These are phyloP conservation scores for rapeseed (Brassica napus) DNA, from an alignment of 345 rosid species.

Conservation along the genomic window DNA sequence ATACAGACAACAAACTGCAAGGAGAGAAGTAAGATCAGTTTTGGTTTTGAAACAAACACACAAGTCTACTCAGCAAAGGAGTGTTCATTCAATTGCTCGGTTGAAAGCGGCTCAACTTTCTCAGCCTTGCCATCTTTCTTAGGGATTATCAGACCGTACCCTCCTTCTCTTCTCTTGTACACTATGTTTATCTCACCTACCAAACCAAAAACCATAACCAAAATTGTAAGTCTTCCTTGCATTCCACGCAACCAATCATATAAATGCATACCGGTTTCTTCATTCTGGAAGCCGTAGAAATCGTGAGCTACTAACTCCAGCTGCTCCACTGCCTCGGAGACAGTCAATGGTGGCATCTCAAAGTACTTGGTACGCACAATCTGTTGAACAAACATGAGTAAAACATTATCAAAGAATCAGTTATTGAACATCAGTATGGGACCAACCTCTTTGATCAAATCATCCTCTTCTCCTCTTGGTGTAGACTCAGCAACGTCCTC, in stretches of 20 bases:
- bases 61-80: conserved; percentile 50
- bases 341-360: conserved; percentile 89
- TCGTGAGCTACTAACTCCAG: conserved; percentile 80
- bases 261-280: conserved; percentile 70
- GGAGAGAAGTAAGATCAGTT: conserved; percentile 16
- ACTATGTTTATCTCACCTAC: conserved; percentile 86
- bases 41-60: background rate
- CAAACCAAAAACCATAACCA: background rate
- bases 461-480: conserved; percentile 45
- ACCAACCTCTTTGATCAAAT: conserved; percentile 60
- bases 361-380: conserved; percentile 85
- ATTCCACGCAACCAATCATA: background rate
- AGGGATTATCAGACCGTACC: conserved; percentile 86
- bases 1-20: background rate
- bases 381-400: conserved; percentile 36
- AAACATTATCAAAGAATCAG: background rate
- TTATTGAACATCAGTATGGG: background rate
- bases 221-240: background rate
- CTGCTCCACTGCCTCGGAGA: conserved; percentile 85
- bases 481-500: conserved; percentile 36
- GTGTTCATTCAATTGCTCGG: conserved; percentile 56
- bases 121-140: conserved; percentile 58
- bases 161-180: conserved; percentile 86
- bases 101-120: conserved; percentile 61
- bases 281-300: conserved; percentile 84